phyloP scores from a whole-genome alignment of 148 eudicot genomes.

The Silene uniflora region DNA sequence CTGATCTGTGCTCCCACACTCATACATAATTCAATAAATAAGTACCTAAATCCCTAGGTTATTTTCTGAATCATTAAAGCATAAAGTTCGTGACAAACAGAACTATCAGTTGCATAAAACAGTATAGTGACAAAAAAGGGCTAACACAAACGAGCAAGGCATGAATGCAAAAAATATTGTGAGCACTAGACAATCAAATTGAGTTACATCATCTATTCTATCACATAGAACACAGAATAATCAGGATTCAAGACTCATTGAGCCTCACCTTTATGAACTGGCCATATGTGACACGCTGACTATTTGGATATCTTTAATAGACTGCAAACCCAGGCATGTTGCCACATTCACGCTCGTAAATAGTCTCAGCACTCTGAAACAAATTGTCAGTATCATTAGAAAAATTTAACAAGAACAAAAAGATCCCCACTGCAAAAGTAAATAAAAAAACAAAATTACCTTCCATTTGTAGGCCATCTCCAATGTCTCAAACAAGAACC shows the following conservation, averaged over 20 bases:
- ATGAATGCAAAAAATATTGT: background rate
- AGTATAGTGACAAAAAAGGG: no score
- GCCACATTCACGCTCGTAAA: constrained; percentile 95
- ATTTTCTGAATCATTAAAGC: no score
- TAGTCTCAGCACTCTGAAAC: constrained; percentile 80
- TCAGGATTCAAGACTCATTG: background rate
- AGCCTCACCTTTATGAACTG: constrained; percentile 85
- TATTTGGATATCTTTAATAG: constrained; percentile 87
- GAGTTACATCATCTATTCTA: background rate
- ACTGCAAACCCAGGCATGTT: constrained; percentile 99
- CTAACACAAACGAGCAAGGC: no score
- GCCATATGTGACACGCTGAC: constrained; percentile 88
- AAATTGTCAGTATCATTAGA: constrained; percentile 12
- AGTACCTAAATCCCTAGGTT: no score
- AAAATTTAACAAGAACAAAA: background rate
- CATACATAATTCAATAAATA: no score
- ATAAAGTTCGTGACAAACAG: no score
- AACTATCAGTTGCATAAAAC: no score
- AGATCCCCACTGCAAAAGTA: background rate
- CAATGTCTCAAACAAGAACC: constrained; percentile 84
- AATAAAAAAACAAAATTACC: constrained; percentile 35
- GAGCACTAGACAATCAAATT: background rate
- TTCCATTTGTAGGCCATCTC: constrained; percentile 92
- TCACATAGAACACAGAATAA: background rate
- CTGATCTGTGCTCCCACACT: no score